Base-by-base conservation (phyloP, 2,329 filamentous ascomycete genomes). In the Cryphonectria carpinicola region DNA sequence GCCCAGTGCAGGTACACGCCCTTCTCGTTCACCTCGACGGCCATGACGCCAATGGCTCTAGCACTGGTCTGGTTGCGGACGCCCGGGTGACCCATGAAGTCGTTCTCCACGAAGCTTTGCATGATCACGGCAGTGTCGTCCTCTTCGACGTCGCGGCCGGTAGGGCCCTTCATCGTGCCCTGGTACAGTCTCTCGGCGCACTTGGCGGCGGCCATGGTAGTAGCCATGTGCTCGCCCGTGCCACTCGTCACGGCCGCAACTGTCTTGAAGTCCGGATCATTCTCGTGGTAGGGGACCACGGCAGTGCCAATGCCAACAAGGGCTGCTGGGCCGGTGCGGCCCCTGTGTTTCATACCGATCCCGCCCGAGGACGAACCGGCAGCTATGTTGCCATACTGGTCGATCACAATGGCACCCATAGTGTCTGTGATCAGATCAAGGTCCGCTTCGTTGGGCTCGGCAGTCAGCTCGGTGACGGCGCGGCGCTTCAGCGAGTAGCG, bases 221-320 rank as follows among this genome's bases (percentile, higher is more conserved):
- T 98, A 49, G 94, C 93, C 92, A 99, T 99, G 79, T 99, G 96
- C 81, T 99, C 96, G 64, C 96, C 96, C 3, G 96, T 99, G 39
- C 96, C 96, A 78, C 94, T 97, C 54, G 94, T 97, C 32, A 98
- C 94, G 37, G 91, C 90, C 41, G 94, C 95, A 39, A 97, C 93
- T 62, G 87, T 89, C 10, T 89, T 86, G 62, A 86, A 84, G 2
- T 93, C 89, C 8, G 88, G 83, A 77, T 98, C 95, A 41, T 88
- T 86, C 1, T 88, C 84, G 73, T 94, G 89, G 37, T 86, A 84
- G 1, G 95, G 95, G n/a, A 98, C 88, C 39, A 99, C 92, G 49
- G 93, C 92, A 28, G 94, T 95, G 69, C 96, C 96, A 67, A 98
- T 89, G 10, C 96, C 95, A 19, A 98, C 93, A 22, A 99, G 86